Conservation (phyloP, 192 early-diverging fungal genomes). For the Mortierella antarctica region DNA sequence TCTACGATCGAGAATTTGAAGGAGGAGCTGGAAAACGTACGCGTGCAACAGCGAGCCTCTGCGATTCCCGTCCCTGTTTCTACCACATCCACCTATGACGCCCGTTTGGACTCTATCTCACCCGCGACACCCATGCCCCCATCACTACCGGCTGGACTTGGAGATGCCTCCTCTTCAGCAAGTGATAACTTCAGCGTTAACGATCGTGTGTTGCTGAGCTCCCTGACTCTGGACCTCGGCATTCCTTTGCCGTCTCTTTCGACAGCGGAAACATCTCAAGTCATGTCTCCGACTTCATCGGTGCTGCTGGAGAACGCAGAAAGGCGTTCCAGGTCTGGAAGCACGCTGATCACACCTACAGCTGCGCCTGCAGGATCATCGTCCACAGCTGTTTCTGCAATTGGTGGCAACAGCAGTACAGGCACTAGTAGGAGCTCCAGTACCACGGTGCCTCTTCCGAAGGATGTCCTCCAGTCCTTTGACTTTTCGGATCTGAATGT, state of each 20-base stretch:
- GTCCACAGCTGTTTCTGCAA: neutral
- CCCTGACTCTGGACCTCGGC: conserved; percentile 40
- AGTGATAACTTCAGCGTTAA: neutral
- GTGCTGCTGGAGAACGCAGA: conserved; percentile 41
- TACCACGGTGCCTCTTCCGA: conserved; percentile 34
- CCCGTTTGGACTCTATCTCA: conserved; percentile 3
- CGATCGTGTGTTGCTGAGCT: conserved; percentile 25
- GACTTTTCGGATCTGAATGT: conserved; percentile 36
- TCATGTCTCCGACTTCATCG: conserved; percentile 20
- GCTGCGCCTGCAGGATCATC: neutral
- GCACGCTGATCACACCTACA: conserved; percentile 5
- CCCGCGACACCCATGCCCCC: conserved; percentile 16
- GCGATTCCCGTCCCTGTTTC: conserved; percentile 29
- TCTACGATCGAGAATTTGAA: conserved; percentile 9
- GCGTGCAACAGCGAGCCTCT: conserved; percentile 30
- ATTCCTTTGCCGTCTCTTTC: conserved; percentile 36
- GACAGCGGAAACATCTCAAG: neutral
- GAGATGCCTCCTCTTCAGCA: neutral
- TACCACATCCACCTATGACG: conserved; percentile 9
- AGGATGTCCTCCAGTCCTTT: conserved; percentile 30
- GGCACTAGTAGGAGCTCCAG: conserved; percentile 31
- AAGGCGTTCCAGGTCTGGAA: conserved; percentile 9
- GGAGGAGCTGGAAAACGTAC: conserved; percentile 26
- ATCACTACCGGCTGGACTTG: neutral
- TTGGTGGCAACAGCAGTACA: neutral